Conservation (phyloP, 805 yeast species). For the Wickerhamiella spandovensis region DNA sequence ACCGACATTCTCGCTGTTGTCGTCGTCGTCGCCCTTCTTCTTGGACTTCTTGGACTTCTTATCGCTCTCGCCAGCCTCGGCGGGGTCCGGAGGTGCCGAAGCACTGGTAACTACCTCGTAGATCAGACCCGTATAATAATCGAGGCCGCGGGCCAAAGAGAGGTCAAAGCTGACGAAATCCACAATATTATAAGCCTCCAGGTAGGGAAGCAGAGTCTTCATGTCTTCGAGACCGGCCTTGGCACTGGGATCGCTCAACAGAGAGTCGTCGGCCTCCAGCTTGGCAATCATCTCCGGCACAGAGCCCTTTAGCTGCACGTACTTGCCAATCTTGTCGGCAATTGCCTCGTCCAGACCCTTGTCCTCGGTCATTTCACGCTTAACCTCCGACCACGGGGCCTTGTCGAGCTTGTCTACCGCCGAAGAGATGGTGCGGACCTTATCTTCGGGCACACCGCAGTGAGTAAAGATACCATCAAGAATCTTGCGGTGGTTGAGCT, state of each 20-base stretch:
- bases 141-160: slow-evolving; percentile 93
- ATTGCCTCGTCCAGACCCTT: slow-evolving; percentile 84
- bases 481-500: slow-evolving; percentile 88
- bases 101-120: slow-evolving; percentile 93
- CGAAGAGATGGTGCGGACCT: slow-evolving; percentile 81
- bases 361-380: slow-evolving; percentile 81
- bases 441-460: slow-evolving; percentile 89
- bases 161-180: slow-evolving; percentile 63
- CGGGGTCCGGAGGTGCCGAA: slow-evolving; percentile 84
- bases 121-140: slow-evolving; percentile 92
- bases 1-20: slow-evolving; percentile 93
- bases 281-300: slow-evolving; percentile 32
- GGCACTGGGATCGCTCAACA: slow-evolving; percentile 59
- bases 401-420: slow-evolving; percentile 97
- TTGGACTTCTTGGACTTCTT: slow-evolving; percentile 16
- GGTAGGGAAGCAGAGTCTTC: slow-evolving; percentile 56
- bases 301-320: slow-evolving; percentile 68
- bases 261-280: slow-evolving; percentile 43
- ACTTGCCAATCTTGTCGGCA: slow-evolving; percentile 86
- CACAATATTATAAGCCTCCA: slow-evolving; percentile 65
- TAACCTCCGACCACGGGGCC: slow-evolving; percentile 88
- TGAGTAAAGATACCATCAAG: slow-evolving; percentile 91
- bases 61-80: slow-evolving; percentile 30
- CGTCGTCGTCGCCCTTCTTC: slow-evolving; percentile 53
- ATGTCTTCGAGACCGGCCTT: slow-evolving; percentile 72